Base-by-base conservation (phyloP, 768 basidiomycete genomes). In the Rhizopogon sp. region DNA sequence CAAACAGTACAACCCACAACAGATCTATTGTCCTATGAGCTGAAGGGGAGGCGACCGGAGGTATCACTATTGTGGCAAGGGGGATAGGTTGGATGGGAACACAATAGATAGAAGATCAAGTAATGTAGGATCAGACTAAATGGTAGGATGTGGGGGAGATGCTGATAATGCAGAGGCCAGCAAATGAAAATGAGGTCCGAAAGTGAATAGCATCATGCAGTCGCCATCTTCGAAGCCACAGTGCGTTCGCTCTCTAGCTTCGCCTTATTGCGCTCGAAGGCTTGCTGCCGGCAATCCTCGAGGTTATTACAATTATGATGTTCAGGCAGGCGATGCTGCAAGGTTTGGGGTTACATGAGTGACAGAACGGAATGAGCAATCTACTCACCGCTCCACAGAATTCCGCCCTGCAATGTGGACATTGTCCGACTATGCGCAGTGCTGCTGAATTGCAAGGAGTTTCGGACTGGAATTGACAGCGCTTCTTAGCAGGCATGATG, bases 181-280 rank as follows among this genome's bases (percentile, higher is more conserved):
- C 17, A 37, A 37, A 49, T 22, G 14, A 49, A 37, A 49, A 49
- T 49, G 35, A 37, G 47, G 20, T 37, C 3, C 33, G 31, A 33
- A 17, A 47, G 22, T 57, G 40, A 43, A 57, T 52, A 35, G 17
- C 46, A 52, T 76, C 64, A 91, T 67, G 88, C 88, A 45, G 83
- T 85, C 55, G 87, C 86, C 80, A 94, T 85, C 85, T 93, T 93
- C 66, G 88, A 76, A 35, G 86, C 85, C 37, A 90, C 86, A 17
- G 92, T 94, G 72, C 88, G 84, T 72, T 94, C 92, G 62, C 85
- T 84, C 79, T 93, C 91, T 55, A 94, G 75, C 74, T 90, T 90
- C 51, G 74, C 79, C 82, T 93, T 93, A 78, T 94, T 93, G 65
- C 82, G 79, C 60, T 91, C 84, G 66, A 93, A 94, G 17, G 92